A percentile compares a stretch with the other conserved stretches of the same genome.
Evolutionary conservation across 495 filamentous ascomycete genomes (phyloP).

Genomic region (Neurospora terricola): DNA sequence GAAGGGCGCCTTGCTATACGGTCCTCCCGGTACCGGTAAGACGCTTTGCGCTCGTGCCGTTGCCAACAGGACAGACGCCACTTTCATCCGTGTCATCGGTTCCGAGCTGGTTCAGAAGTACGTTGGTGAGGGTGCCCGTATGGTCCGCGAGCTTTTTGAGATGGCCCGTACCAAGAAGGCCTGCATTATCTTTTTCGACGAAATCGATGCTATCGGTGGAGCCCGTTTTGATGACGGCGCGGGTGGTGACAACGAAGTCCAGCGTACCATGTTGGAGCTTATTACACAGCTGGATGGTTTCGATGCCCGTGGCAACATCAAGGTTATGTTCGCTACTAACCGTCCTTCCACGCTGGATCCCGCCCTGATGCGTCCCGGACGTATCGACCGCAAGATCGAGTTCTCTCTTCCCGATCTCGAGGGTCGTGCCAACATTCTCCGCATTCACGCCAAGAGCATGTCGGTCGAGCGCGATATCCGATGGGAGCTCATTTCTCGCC

Average conservation of each 20-base stretch:
- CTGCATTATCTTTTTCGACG: slow-evolving; percentile 99
- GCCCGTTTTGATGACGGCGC: slow-evolving; percentile 98
- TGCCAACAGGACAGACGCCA: slow-evolving; percentile 94
- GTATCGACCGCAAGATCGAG: slow-evolving; percentile 98
- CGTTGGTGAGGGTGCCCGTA: slow-evolving; percentile 92
- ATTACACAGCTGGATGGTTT: slow-evolving; percentile 98
- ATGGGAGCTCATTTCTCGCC: slow-evolving; percentile 93
- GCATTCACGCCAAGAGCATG: slow-evolving; percentile 99
- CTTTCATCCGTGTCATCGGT: slow-evolving; percentile 97
- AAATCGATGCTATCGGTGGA: slow-evolving; percentile 95
- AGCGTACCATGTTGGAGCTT: slow-evolving; percentile 96
- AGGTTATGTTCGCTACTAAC: slow-evolving; percentile 99
- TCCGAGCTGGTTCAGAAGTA: slow-evolving; percentile 98
- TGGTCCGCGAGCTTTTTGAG: slow-evolving; percentile 98
- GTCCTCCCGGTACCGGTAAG: slow-evolving; percentile 94
- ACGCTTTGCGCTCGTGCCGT: slow-evolving; percentile 96
- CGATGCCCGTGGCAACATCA: slow-evolving; percentile 96
- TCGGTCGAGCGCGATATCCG: slow-evolving; percentile 96
- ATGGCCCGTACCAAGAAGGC: slow-evolving; percentile 99
- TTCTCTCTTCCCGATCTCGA: slow-evolving; percentile 95
- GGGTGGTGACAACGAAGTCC: slow-evolving; percentile 98
- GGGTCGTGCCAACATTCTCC: slow-evolving; percentile 91
- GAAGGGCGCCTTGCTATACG: slow-evolving; percentile 94
- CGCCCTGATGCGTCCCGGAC: slow-evolving; percentile 91
- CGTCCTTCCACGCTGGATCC: slow-evolving; percentile 92